Conservation (phyloP, 345 rosid species). For the Gossypium longicalyx region DNA sequence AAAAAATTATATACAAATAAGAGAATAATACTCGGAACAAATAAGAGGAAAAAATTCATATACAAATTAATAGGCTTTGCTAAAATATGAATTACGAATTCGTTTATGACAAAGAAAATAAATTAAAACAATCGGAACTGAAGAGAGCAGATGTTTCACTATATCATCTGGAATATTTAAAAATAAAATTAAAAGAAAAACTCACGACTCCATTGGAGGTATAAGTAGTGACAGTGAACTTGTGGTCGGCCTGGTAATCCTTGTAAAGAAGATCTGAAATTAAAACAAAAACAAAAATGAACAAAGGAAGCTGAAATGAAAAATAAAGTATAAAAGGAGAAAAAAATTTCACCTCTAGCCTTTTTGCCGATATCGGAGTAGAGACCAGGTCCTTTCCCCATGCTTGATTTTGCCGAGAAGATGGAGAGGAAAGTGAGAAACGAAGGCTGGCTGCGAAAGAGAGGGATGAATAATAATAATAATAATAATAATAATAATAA, state of each 20-base stretch:
- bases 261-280: conserved; percentile 73
- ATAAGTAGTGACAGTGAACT: conserved; percentile 72
- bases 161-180: not conserved
- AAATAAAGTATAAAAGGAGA: not conserved
- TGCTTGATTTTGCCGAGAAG: conserved; percentile 20
- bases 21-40: not conserved
- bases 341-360: conserved; percentile 50
- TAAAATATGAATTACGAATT: not conserved
- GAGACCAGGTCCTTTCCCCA: conserved; percentile 91
- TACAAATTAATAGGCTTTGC: not conserved
- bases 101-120: not conserved
- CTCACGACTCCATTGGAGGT: conserved; percentile 86
- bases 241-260: conserved; percentile 91
- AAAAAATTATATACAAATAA: not conserved
- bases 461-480: not conserved
- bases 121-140: not conserved
- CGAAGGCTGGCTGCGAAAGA: not conserved
- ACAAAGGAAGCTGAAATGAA: not conserved
- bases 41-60: not conserved
- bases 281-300: not conserved
- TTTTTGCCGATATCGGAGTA: conserved; percentile 91
- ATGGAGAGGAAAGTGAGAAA: not conserved
- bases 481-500: not conserved
- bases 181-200: not conserved
- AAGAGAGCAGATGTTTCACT: not conserved